Base-by-base conservation (phyloP, 805 yeast species). In the Metahyphopichia silvanorum region DNA sequence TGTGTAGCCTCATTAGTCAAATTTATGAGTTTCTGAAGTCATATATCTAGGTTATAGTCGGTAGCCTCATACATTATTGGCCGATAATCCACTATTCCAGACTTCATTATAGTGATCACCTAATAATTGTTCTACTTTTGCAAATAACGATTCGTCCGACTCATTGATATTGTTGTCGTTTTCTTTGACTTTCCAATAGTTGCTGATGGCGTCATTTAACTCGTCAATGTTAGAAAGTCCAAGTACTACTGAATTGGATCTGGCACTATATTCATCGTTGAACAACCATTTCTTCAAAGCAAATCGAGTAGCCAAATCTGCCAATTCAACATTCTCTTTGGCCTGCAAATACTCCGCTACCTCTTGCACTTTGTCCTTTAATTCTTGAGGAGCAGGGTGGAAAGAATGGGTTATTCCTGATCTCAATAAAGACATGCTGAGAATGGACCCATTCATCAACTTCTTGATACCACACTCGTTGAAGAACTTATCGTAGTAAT, bases 341-440 rank as follows among this genome's bases (percentile, higher is more conserved):
- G 48, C 32, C 27, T 52, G 35, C 31, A 75, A 54, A n/a, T 56
- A 39, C 6, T 47, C 45, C 0, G 79, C 71, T 21, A 77, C 61
- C 16, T 63, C 58, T 20, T 58, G 51, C 2, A 79, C 79, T 0
- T 76, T 77, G 1, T 63, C 60, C 40, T 72, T 78, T 40, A 89
- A 63, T n/a, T 55, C 73, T 11, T 55, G 45, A 0, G 80, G 61
- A 3, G 86, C 93, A 0, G 96, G 97, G 49, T 89, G 97, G 70
- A 88, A 91, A 1, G 68, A 49, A 42, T 74, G 82, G 0, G 95
- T 82, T 21, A 69, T 63, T 16, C 70, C 79, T 0, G 82, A 72
- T 38, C 95, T 71, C 35, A 89, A 65, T 35, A 89, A 57, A 4
- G 96, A 85, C 98, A 89, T 89, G 34, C 89, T 77, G 38, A 91